These are phyloP conservation scores for Podospora didyma DNA, from an alignment of 495 filamentous ascomycete species.

Conservation along the genomic window DNA sequence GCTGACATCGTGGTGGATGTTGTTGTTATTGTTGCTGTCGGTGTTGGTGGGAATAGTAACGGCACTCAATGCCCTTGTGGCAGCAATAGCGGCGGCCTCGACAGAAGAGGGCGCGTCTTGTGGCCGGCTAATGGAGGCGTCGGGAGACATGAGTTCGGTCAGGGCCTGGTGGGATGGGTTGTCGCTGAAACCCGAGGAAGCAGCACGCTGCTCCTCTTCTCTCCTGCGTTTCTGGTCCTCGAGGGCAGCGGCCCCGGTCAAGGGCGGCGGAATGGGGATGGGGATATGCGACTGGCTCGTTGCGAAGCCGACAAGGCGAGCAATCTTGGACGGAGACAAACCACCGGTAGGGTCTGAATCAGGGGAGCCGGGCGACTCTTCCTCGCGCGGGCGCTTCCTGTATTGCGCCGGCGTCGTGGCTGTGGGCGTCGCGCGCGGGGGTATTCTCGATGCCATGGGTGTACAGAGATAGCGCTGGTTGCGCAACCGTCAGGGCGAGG, in stretches of 20 bases:
- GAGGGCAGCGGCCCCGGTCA: conserved; percentile 54
- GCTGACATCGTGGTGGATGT: conserved; percentile 35
- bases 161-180: conserved; percentile 53
- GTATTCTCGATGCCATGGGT: conserved; percentile 35
- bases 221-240: conserved; percentile 50
- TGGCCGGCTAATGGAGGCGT: conserved; percentile 49
- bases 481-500: background rate
- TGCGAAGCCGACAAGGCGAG: conserved; percentile 45
- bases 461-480: conserved; percentile 2
- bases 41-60: conserved; percentile 33
- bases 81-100: conserved; percentile 35
- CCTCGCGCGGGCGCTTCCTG: conserved; percentile 44
- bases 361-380: conserved; percentile 41
- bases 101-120: conserved; percentile 31
- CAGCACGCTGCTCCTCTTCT: conserved; percentile 43
- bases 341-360: conserved; percentile 33
- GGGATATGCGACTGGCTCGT: conserved; percentile 37
- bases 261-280: conserved; percentile 23
- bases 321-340: conserved; percentile 50
- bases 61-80: conserved; percentile 25
- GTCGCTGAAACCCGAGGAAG: conserved; percentile 39
- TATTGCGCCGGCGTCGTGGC: conserved; percentile 18
- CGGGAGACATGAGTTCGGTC: conserved; percentile 51
- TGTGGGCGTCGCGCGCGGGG: conserved; percentile 9
- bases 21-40: conserved; percentile 21